Evolutionary conservation across 1,284 basidiomycete species (phyloP).

Genomic region (Fistulinella cinereoalba): DNA sequence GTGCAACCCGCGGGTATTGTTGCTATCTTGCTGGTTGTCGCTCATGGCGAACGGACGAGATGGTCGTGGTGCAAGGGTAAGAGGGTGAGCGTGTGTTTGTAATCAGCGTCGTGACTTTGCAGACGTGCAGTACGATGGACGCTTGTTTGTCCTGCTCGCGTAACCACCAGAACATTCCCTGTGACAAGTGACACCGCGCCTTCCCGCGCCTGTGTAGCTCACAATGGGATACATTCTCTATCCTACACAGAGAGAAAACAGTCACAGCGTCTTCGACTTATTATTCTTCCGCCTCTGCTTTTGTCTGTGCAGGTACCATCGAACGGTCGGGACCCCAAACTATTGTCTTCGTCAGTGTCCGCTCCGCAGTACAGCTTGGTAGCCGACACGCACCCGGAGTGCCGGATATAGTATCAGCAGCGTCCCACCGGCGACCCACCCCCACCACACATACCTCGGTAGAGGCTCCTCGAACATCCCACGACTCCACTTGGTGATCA

Average conservation of each 20-base stretch:
- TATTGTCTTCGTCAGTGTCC: slow-evolving; percentile 23
- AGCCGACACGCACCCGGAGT: slow-evolving; percentile 47
- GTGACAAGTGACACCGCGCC: no score
- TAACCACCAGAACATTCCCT: slow-evolving; percentile 36
- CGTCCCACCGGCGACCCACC: slow-evolving; percentile 55
- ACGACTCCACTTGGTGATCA: slow-evolving; percentile 74
- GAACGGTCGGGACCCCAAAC: slow-evolving; percentile 52
- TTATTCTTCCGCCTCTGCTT: slow-evolving; percentile 29
- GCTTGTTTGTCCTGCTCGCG: slow-evolving; percentile 24
- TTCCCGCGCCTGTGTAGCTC: no score
- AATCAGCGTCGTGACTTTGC: slow-evolving; percentile 4
- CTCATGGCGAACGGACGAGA: slow-evolving; percentile 18
- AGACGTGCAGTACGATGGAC: slow-evolving; percentile 5
- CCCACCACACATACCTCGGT: slow-evolving; percentile 60
- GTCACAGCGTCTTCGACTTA: slow-evolving; percentile 35
- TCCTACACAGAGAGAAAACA: not conserved
- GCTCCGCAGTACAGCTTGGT: not conserved
- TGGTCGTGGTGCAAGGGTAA: slow-evolving; percentile 23
- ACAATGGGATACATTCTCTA: not conserved
- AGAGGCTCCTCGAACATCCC: slow-evolving; percentile 66
- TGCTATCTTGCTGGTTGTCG: slow-evolving; percentile 13
- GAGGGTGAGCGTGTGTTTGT: slow-evolving; percentile 15
- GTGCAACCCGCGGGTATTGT: slow-evolving; percentile 7
- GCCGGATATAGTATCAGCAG: slow-evolving; percentile 67
- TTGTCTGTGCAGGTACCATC: slow-evolving; percentile 47